Evolutionary conservation across 176 grass and related monocot species (phyloP).

Genomic region (Dendrocalamus sinicus): DNA sequence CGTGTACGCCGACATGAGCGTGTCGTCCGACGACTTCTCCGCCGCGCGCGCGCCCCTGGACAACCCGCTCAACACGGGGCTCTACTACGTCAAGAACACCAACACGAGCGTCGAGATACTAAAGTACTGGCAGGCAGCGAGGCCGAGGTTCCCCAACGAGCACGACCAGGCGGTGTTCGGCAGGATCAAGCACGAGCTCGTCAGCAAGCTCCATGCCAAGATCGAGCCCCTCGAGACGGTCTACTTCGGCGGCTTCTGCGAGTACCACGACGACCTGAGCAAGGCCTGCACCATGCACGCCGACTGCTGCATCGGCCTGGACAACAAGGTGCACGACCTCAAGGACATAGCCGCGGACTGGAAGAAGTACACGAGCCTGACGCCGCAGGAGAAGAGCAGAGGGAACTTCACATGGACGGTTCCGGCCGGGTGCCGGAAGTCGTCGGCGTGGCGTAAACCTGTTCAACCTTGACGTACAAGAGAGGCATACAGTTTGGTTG

Average conservation of each 20-base stretch:
- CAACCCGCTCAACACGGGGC: slow-evolving; percentile 54
- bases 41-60: background rate
- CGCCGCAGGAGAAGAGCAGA: background rate
- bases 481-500: background rate
- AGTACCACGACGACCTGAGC: background rate
- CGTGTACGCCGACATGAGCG: slow-evolving; percentile 45
- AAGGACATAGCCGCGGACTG: background rate
- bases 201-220: background rate
- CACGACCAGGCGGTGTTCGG: slow-evolving; percentile 60
- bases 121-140: slow-evolving; percentile 44
- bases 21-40: slow-evolving; percentile 44
- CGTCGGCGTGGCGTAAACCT: slow-evolving; percentile 3
- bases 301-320: background rate
- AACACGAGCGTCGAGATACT: slow-evolving; percentile 45
- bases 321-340: slow-evolving; percentile 1
- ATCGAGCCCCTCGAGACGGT: slow-evolving; percentile 51
- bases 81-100: slow-evolving; percentile 54
- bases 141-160: slow-evolving; percentile 15
- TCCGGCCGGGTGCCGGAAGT: slow-evolving; percentile 10
- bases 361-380: background rate
- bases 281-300: background rate
- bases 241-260: slow-evolving; percentile 53
- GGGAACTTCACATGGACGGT: background rate
- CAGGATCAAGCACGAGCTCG: slow-evolving; percentile 47
- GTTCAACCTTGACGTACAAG: background rate